These are phyloP conservation scores for Claviceps fusiformis DNA, from an alignment of 2,329 filamentous ascomycete genomes.

Conservation along the genomic window DNA sequence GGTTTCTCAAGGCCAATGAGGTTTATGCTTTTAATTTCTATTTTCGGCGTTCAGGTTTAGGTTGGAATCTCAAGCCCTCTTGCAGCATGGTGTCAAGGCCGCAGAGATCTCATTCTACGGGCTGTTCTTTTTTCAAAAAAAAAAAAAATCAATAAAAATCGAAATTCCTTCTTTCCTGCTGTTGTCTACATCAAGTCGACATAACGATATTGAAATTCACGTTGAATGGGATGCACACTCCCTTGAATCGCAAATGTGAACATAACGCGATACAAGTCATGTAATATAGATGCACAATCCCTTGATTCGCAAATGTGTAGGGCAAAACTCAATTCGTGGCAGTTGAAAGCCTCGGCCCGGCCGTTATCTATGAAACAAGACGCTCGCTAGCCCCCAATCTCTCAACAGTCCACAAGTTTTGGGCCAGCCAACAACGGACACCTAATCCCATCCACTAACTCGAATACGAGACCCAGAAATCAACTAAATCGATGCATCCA, in stretches of 20 bases:
- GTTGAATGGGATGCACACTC: too few species aligned
- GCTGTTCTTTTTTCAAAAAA: neutral
- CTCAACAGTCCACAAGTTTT: neutral
- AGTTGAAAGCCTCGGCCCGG: neutral
- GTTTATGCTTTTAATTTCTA: slow-evolving; percentile 15
- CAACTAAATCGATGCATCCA: neutral
- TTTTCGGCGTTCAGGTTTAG: slow-evolving; percentile 16
- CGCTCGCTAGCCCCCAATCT: neutral
- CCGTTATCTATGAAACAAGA: slow-evolving; percentile 8
- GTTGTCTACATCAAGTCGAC: too few species aligned
- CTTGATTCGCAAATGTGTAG: neutral
- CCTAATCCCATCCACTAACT: neutral
- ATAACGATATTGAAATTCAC: neutral
- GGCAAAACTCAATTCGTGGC: neutral
- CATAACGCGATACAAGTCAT: too few species aligned
- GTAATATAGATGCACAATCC: neutral
- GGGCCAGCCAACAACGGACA: neutral
- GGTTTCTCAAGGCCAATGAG: slow-evolving; percentile 8
- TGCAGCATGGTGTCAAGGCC: neutral
- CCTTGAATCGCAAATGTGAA: too few species aligned
- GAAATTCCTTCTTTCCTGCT: neutral
- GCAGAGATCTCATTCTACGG: neutral
- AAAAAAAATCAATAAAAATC: too few species aligned
- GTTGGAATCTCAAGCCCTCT: neutral
- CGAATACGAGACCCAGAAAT: neutral